Conservation (phyloP, 2,329 filamentous ascomycete species). For the Pseudomassariella vexata region DNA sequence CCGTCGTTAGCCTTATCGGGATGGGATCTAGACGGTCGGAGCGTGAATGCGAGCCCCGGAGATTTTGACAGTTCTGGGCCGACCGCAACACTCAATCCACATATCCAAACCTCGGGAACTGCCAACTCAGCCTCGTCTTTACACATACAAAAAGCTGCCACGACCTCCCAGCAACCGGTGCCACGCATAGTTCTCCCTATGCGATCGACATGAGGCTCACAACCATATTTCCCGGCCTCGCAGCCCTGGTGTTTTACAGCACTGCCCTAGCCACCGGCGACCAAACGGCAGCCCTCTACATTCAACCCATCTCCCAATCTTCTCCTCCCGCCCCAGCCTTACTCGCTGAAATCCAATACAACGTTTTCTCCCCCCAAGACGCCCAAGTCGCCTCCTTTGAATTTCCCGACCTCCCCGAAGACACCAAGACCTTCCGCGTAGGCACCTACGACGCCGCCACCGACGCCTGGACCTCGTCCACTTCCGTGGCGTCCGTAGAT, state of each 20-base stretch:
- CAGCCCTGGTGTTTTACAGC: conserved; percentile 27
- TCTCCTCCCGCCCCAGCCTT: conserved; percentile 27
- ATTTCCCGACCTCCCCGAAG: conserved; percentile 44
- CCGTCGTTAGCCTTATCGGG: no score
- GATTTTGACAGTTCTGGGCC: no score
- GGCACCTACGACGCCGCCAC: conserved; percentile 48
- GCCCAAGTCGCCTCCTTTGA: conserved; percentile 49
- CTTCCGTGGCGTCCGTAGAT: conserved; percentile 47
- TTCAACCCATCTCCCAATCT: conserved; percentile 43
- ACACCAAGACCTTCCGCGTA: conserved; percentile 46
- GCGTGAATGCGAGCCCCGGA: no score
- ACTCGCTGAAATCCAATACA: conserved; percentile 55
- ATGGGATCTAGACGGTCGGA: no score
- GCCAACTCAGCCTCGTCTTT: no score
- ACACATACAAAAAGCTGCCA: no score
- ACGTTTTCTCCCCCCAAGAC: conserved; percentile 35
- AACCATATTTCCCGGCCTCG: conserved; percentile 34
- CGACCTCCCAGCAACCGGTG: no score
- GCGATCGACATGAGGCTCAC: conserved; percentile 33
- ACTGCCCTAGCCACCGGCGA: conserved; percentile 30
- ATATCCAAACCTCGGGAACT: no score
- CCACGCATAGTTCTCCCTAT: conserved; percentile 8
- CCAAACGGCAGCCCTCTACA: conserved; percentile 45
- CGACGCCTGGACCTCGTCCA: conserved; percentile 45
- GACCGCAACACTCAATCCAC: no score